phyloP scores from a whole-genome alignment of 129 eudicot species.

The Lonicera japonica region DNA sequence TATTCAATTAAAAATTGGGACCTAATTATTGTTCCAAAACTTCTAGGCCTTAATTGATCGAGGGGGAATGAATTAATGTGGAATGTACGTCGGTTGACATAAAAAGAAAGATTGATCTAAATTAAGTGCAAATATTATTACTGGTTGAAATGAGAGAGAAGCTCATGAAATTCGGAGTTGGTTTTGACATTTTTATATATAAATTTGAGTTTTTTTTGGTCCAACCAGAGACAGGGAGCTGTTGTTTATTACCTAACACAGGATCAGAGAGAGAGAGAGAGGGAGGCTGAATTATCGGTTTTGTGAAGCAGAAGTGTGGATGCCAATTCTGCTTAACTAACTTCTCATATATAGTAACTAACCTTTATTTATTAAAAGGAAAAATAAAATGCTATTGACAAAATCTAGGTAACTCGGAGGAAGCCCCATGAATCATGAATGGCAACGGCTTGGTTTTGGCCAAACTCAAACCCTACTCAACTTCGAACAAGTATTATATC shows the following conservation, averaged over 20 bases:
- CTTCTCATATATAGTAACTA: not conserved
- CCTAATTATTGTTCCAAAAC: not conserved
- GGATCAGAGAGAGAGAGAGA: not conserved
- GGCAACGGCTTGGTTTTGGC: too few species aligned
- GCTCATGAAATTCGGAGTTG: conserved; percentile 5
- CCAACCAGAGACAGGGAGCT: not conserved
- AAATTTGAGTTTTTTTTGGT: not conserved
- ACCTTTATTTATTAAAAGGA: not conserved
- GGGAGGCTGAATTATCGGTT: conserved; percentile 8
- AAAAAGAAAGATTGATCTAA: not conserved
- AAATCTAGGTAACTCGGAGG: too few species aligned
- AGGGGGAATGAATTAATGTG: not conserved
- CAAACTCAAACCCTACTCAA: too few species aligned
- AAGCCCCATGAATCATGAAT: too few species aligned
- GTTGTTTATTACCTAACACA: too few species aligned
- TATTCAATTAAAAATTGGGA: not conserved
- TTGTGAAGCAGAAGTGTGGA: not conserved
- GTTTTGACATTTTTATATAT: not conserved
- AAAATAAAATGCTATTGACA: too few species aligned
- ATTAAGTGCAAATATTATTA: not conserved
- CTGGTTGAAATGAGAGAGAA: conserved; percentile 7
- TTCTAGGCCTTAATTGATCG: not conserved
- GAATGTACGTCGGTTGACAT: not conserved
- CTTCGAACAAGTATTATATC: too few species aligned
- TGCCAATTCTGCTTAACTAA: not conserved